These are phyloP conservation scores for Lactarius hatsudake DNA, from an alignment of 768 basidiomycete species.

Conservation along the genomic window DNA sequence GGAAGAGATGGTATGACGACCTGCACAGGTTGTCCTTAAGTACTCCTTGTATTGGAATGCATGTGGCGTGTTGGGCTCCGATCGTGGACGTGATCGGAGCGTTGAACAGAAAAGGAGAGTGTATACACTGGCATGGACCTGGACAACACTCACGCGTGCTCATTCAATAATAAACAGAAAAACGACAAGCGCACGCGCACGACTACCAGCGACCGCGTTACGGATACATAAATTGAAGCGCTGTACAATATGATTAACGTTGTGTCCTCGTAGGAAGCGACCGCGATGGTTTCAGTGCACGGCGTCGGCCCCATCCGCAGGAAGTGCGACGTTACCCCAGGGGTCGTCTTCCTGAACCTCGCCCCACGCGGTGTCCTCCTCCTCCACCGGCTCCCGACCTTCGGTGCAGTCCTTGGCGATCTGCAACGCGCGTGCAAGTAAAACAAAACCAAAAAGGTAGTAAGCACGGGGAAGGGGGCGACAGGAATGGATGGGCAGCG, in stretches of 20 bases:
- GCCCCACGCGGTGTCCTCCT: slow-evolving; percentile 20
- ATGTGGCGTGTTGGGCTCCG: neutral
- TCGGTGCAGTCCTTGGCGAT: slow-evolving; percentile 39
- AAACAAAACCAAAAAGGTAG: neutral
- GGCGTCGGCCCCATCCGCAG: neutral
- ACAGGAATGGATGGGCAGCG: neutral
- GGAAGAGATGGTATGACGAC: neutral
- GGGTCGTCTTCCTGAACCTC: slow-evolving; percentile 18
- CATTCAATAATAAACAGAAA: neutral
- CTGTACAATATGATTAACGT: neutral
- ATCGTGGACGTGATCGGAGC: neutral
- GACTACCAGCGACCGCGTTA: neutral
- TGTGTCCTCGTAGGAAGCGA: neutral
- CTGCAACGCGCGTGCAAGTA: slow-evolving; percentile 16
- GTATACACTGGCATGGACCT: neutral
- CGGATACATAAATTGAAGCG: neutral
- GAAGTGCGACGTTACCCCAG: slow-evolving; percentile 9
- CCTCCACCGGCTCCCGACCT: slow-evolving; percentile 29
- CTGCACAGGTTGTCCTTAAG: neutral
- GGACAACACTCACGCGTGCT: neutral
- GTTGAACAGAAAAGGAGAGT: neutral
- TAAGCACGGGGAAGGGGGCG: neutral
- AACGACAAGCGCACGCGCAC: neutral
- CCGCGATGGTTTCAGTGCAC: neutral
- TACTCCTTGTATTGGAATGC: neutral